Percentiles rank a stretch among this genome's conserved stretches.
phyloP scores from a whole-genome alignment of 495 filamentous ascomycete genomes.

The Aspergillus baeticus region DNA sequence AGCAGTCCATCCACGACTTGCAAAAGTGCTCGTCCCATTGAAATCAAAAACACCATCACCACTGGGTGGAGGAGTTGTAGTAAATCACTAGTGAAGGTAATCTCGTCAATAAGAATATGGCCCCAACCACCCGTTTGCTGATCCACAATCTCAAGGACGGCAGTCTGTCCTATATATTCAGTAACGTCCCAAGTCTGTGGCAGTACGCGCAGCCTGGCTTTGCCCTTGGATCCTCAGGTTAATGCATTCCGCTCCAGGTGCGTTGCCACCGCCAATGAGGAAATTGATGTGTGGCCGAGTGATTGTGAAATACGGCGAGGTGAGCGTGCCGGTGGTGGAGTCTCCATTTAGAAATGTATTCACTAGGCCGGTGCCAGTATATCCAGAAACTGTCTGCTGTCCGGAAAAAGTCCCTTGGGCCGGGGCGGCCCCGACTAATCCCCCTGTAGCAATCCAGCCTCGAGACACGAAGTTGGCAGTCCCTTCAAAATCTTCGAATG shows the following conservation, averaged over 20 bases:
- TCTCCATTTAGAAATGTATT: neutral
- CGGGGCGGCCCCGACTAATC: slow-evolving; percentile 5
- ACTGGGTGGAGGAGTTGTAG: no score
- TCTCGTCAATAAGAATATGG: slow-evolving; percentile 11
- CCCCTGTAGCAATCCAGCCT: slow-evolving; percentile 15
- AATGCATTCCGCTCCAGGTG: neutral
- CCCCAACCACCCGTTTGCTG: slow-evolving; percentile 19
- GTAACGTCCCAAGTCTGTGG: slow-evolving; percentile 1
- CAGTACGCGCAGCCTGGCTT: neutral
- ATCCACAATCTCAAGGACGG: slow-evolving; percentile 19
- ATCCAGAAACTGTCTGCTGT: slow-evolving; percentile 2
- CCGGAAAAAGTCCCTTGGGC: slow-evolving; percentile 1
- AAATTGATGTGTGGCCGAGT: neutral
- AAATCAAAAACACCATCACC: no score
- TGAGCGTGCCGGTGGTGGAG: slow-evolving; percentile 3
- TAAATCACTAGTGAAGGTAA: no score
- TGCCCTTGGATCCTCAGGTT: slow-evolving; percentile 4
- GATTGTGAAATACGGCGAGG: slow-evolving; percentile 5
- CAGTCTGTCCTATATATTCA: slow-evolving; percentile 9
- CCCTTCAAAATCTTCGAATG: no score
- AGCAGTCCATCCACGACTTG: no score
- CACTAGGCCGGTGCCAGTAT: neutral
- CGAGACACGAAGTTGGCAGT: neutral
- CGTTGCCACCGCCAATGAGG: slow-evolving; percentile 2
- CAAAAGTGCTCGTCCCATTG: no score